These are phyloP conservation scores for Malus hybrid DNA, from an alignment of 331 rosid species.

Conservation along the genomic window DNA sequence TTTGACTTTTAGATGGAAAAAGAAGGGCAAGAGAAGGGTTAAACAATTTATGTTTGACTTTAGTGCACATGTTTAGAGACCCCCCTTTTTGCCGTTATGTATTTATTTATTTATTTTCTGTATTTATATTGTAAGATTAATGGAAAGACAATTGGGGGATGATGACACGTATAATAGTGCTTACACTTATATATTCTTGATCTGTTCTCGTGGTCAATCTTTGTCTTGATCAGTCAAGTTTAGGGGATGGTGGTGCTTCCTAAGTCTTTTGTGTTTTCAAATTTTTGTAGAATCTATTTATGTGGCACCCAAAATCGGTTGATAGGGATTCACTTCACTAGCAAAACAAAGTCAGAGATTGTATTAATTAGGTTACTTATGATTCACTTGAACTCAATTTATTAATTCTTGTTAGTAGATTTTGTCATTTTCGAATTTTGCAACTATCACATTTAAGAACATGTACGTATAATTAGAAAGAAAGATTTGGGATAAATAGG, in stretches of 20 bases:
- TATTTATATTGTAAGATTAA: neutral
- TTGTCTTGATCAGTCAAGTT: neutral
- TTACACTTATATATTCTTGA: neutral
- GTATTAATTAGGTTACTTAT: too few species aligned
- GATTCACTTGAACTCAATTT: too few species aligned
- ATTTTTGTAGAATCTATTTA: neutral
- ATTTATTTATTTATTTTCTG: neutral
- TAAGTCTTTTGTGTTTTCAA: neutral
- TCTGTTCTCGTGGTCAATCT: neutral
- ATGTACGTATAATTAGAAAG: too few species aligned
- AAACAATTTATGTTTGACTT: too few species aligned
- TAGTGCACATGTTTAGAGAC: neutral
- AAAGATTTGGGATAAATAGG: too few species aligned
- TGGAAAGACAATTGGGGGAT: neutral
- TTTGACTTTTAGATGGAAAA: conserved; percentile 1
- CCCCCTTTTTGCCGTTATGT: neutral
- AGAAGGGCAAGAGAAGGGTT: neutral
- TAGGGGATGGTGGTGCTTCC: neutral
- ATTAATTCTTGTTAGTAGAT: too few species aligned
- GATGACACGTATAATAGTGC: neutral
- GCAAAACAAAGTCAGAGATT: too few species aligned
- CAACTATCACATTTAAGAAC: too few species aligned
- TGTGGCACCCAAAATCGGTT: too few species aligned
- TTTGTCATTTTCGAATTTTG: too few species aligned
- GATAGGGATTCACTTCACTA: too few species aligned